Conservation (phyloP, 2,329 filamentous ascomycete species). For the Chaetomiaceae sp. region DNA sequence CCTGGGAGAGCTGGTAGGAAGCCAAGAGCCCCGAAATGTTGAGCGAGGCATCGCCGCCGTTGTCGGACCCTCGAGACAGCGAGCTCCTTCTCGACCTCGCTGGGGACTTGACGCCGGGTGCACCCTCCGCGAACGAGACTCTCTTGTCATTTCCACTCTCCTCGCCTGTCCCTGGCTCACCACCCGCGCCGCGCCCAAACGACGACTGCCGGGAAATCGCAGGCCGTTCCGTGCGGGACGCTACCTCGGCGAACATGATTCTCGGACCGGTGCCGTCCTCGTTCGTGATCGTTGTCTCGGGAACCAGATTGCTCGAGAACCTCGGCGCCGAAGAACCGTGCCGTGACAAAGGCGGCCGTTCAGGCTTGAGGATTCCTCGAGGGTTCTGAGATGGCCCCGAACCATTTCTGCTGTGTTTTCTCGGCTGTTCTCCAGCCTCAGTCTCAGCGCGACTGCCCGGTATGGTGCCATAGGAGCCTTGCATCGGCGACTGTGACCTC, state of each 20-base stretch:
- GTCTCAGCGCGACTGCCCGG: constrained; percentile 2
- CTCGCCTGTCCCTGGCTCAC: constrained; percentile 40
- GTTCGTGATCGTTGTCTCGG: constrained; percentile 61
- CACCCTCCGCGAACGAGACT: constrained; percentile 57
- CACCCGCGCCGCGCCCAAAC: constrained; percentile 49
- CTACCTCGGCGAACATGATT: constrained; percentile 66
- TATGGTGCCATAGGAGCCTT: constrained; percentile 26
- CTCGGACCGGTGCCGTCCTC: constrained; percentile 63
- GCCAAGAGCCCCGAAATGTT: constrained; percentile 43
- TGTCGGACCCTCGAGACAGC: constrained; percentile 33
- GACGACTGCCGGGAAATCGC: constrained; percentile 45
- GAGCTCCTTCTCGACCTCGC: constrained; percentile 42
- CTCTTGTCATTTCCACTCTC: constrained; percentile 55
- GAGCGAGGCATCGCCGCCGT: constrained; percentile 35
- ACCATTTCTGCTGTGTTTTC: constrained; percentile 3
- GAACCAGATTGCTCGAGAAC: constrained; percentile 70
- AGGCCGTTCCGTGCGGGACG: constrained; percentile 35
- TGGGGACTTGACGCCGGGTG: constrained; percentile 19
- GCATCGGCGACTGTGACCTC: constrained; percentile 9
- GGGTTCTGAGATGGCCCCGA: background rate
- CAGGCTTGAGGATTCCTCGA: constrained; percentile 17
- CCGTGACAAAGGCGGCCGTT: constrained; percentile 30
- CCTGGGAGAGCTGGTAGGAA: constrained; percentile 34
- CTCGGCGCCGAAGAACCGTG: constrained; percentile 48
- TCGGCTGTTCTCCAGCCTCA: background rate